Conservation (phyloP, 1,284 basidiomycete species). For the Agaricales sp. region DNA sequence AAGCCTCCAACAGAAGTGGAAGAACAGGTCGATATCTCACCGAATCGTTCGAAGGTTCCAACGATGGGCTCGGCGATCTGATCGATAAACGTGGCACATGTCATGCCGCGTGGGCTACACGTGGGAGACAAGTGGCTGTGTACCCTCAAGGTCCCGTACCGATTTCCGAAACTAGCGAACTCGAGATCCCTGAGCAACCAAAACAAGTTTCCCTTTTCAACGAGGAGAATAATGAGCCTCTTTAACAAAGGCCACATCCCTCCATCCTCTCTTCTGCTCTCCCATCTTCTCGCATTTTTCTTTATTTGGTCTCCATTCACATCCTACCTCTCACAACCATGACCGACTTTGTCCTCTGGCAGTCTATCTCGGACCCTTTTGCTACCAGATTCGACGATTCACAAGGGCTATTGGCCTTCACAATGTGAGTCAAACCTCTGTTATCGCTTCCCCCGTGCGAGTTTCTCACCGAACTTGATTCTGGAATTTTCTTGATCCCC, state of each 20-base stretch:
- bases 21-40: no score
- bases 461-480: no score
- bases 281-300: neutral
- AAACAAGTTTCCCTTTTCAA: no score
- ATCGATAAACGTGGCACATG: constrained; percentile 2
- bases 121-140: no score
- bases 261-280: neutral
- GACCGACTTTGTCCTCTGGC: constrained; percentile 40
- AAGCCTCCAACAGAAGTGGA: no score
- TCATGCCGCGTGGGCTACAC: neutral
- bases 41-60: no score
- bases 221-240: no score
- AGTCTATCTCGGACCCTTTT: constrained; percentile 54
- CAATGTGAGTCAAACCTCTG: constrained; percentile 37
- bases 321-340: constrained; percentile 19
- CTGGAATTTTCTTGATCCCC: no score
- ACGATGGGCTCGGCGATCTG: no score
- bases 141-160: no score
- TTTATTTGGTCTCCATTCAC: constrained; percentile 12
- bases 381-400: constrained; percentile 50
- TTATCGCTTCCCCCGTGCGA: constrained; percentile 4
- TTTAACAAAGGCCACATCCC: neutral
- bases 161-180: no score
- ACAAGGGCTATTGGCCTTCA: constrained; percentile 52
- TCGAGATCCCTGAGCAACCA: no score